Evolutionary conservation across 495 filamentous ascomycete species (phyloP).

Genomic region (Hypoxylon fragiforme): DNA sequence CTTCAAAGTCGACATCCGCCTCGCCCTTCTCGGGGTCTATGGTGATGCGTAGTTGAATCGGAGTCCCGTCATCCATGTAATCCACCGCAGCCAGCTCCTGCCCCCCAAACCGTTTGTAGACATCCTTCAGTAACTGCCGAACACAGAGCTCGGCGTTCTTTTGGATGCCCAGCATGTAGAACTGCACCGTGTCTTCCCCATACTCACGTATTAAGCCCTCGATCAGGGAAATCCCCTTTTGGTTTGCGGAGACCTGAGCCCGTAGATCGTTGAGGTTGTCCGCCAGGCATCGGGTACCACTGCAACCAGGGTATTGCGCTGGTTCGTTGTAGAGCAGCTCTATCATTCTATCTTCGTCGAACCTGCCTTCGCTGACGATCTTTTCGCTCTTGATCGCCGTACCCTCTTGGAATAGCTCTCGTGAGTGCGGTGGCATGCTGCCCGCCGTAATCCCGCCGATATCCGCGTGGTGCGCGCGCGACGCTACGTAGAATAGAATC

Average conservation of each 20-base stretch:
- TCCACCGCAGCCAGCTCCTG: conserved; percentile 75
- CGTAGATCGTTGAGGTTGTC: conserved; percentile 97
- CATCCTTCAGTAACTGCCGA: conserved; percentile 76
- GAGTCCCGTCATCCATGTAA: conserved; percentile 92
- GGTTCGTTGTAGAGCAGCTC: conserved; percentile 84
- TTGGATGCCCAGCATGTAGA: conserved; percentile 95
- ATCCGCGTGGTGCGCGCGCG: conserved; percentile 93
- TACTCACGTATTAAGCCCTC: conserved; percentile 84
- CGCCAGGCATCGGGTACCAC: conserved; percentile 83
- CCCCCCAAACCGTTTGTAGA: conserved; percentile 76
- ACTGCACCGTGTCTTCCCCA: conserved; percentile 85
- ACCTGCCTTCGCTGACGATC: conserved; percentile 84
- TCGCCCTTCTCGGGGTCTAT: conserved; percentile 84
- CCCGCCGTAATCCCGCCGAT: conserved; percentile 96
- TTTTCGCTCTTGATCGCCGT: conserved; percentile 94
- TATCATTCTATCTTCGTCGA: conserved; percentile 84
- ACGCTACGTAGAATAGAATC: conserved; percentile 96
- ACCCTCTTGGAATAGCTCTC: conserved; percentile 92
- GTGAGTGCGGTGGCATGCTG: conserved; percentile 94
- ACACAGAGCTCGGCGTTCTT: conserved; percentile 88
- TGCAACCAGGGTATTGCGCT: conserved; percentile 82
- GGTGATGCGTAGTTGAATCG: conserved; percentile 79
- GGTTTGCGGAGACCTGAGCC: conserved; percentile 93
- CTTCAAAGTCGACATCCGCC: conserved; percentile 86
- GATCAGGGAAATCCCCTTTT: conserved; percentile 93